phyloP scores from a whole-genome alignment of 208 protist species.

The Angomonas deanei region DNA sequence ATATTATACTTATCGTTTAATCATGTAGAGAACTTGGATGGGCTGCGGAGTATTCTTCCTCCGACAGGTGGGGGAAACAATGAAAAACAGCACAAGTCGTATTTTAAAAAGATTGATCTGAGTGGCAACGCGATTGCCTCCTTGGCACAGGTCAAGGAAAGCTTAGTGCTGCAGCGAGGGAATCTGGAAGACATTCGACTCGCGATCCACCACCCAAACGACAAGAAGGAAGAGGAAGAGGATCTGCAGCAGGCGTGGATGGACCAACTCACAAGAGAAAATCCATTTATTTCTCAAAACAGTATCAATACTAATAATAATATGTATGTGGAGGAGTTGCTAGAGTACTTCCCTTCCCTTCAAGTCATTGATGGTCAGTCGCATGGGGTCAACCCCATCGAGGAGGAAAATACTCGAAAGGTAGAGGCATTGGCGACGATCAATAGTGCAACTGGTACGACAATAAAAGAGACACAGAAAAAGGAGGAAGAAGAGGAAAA shows the following conservation, averaged over 20 bases:
- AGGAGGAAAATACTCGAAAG: neutral
- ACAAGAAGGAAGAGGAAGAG: slow-evolving; percentile 15
- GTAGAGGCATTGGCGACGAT: neutral
- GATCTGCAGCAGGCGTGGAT: slow-evolving; percentile 22
- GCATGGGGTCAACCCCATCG: slow-evolving; percentile 48
- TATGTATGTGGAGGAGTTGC: neutral
- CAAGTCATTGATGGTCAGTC: slow-evolving; percentile 47
- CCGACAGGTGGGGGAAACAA: slow-evolving; percentile 10
- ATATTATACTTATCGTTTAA: slow-evolving; percentile 81
- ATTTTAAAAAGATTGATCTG: slow-evolving; percentile 47
- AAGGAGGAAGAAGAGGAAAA: neutral
- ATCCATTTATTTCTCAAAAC: neutral
- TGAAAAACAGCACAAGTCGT: neutral
- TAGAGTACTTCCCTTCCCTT: slow-evolving; percentile 10
- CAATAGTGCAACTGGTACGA: too few species aligned
- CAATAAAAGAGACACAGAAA: neutral
- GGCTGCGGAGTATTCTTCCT: slow-evolving; percentile 43
- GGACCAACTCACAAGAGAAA: neutral
- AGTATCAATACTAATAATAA: too few species aligned
- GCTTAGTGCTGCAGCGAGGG: slow-evolving; percentile 32
- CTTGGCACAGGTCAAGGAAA: slow-evolving; percentile 27
- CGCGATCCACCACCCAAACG: slow-evolving; percentile 18
- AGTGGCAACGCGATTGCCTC: slow-evolving; percentile 52
- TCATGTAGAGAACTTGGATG: slow-evolving; percentile 34
- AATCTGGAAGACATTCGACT: slow-evolving; percentile 58